Percentiles rank a stretch among this genome's conserved stretches.
Conservation (phyloP, 2,329 filamentous ascomycete genomes). For the Diaporthe velutina region DNA sequence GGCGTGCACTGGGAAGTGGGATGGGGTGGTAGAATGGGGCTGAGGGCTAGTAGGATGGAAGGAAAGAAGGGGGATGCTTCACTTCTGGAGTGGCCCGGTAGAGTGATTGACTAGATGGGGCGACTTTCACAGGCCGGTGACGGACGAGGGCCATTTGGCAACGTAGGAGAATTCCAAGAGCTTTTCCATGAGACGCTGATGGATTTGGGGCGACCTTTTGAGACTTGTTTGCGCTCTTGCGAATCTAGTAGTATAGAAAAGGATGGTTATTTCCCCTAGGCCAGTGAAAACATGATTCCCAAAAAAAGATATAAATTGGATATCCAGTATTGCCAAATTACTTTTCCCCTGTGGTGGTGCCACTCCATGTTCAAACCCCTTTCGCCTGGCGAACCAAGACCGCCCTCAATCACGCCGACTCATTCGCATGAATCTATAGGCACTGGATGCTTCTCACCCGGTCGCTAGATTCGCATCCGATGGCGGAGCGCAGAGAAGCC, state of each 20-base stretch:
- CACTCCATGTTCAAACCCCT: neutral
- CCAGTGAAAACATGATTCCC: neutral
- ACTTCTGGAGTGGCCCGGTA: constrained; percentile 1
- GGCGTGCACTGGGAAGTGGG: no score
- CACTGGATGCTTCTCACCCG: neutral
- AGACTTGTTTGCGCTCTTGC: neutral
- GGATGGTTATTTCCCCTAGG: neutral
- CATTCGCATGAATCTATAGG: neutral
- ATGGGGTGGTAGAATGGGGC: neutral
- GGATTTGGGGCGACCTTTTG: neutral
- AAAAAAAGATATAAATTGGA: neutral
- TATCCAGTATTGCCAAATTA: constrained; percentile 13
- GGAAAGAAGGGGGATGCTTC: neutral
- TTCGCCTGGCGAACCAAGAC: neutral
- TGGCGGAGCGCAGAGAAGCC: neutral
- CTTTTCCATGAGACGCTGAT: neutral
- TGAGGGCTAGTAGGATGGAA: neutral
- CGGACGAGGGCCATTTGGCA: neutral
- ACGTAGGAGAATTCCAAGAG: neutral
- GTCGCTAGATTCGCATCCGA: neutral
- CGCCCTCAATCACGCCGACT: neutral
- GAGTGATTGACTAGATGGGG: neutral
- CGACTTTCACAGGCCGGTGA: neutral
- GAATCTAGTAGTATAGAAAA: constrained; percentile 5
- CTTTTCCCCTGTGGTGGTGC: neutral